phyloP scores from a whole-genome alignment of 2,329 filamentous ascomycete genomes.

The Sporothrix curviconia region DNA sequence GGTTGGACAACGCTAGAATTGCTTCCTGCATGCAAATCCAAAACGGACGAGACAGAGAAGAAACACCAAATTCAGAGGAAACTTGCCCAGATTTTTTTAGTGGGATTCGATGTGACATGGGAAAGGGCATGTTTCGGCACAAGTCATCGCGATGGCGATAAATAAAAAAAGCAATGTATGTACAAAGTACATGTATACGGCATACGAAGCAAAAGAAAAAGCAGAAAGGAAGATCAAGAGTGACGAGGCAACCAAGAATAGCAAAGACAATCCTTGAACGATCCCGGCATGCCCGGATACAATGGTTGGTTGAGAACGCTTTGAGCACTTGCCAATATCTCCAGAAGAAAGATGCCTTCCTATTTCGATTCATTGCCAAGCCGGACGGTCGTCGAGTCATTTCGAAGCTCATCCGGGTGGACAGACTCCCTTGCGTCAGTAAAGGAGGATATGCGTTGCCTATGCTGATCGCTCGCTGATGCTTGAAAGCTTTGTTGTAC shows the following conservation, averaged over 20 bases:
- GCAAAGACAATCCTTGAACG: neutral
- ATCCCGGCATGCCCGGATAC: slow-evolving; percentile 2
- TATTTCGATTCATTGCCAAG: neutral
- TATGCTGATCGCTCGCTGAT: neutral
- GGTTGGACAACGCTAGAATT: slow-evolving; percentile 2
- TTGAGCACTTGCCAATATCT: neutral
- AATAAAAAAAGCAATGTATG: neutral
- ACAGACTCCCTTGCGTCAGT: neutral
- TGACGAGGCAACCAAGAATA: neutral
- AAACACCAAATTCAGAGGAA: neutral
- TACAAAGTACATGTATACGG: neutral
- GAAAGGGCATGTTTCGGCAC: too few species aligned
- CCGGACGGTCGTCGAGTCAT: neutral
- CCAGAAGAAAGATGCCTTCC: neutral
- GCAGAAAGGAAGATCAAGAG: neutral
- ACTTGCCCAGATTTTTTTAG: too few species aligned
- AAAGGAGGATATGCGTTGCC: neutral
- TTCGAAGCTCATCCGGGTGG: neutral
- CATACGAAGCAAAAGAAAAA: neutral
- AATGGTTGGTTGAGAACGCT: neutral
- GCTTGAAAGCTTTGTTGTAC: slow-evolving; percentile 4
- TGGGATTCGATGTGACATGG: too few species aligned
- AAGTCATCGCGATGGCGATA: neutral
- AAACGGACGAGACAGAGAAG: neutral
- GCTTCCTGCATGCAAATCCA: too few species aligned